Percentiles rank a stretch among this genome's conserved stretches.
Evolutionary conservation across 2,329 filamentous ascomycete genomes (phyloP).

Genomic region (Fusarium nygamai): DNA sequence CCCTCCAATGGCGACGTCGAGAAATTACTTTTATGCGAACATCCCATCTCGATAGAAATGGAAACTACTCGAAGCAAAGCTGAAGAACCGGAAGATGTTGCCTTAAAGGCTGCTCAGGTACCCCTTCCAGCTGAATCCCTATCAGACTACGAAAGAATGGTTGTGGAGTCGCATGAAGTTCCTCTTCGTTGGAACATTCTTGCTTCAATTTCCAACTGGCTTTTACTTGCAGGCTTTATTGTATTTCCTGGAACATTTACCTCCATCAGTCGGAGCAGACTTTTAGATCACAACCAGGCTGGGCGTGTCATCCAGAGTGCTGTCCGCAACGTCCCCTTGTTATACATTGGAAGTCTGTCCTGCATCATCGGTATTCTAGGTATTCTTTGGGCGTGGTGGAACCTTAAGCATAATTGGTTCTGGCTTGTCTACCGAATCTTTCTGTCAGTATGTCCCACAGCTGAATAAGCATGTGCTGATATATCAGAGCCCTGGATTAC

Average conservation of each 20-base stretch:
- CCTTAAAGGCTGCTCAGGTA: not conserved
- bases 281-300: not conserved
- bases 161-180: slow-evolving; percentile 11
- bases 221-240: slow-evolving; percentile 16
- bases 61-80: not conserved
- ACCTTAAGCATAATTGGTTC: slow-evolving; percentile 7
- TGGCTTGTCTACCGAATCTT: slow-evolving; percentile 18
- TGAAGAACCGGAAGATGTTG: not conserved
- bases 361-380: not conserved
- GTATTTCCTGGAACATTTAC: slow-evolving; percentile 15
- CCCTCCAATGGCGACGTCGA: not conserved
- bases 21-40: no score
- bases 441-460: slow-evolving; percentile 3
- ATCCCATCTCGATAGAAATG: not conserved
- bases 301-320: not conserved
- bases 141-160: slow-evolving; percentile 6
- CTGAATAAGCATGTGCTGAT: not conserved
- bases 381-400: slow-evolving; percentile 11
- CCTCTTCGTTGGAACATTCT: slow-evolving; percentile 1
- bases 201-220: slow-evolving; percentile 17
- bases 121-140: not conserved
- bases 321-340: not conserved
- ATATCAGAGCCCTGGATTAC: not conserved
- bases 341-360: not conserved
- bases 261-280: not conserved